Percentiles rank a stretch among this genome's conserved stretches.
Evolutionary conservation across 371 early-diverging fungal genomes (phyloP).

Genomic region (Mucor circinelloides): DNA sequence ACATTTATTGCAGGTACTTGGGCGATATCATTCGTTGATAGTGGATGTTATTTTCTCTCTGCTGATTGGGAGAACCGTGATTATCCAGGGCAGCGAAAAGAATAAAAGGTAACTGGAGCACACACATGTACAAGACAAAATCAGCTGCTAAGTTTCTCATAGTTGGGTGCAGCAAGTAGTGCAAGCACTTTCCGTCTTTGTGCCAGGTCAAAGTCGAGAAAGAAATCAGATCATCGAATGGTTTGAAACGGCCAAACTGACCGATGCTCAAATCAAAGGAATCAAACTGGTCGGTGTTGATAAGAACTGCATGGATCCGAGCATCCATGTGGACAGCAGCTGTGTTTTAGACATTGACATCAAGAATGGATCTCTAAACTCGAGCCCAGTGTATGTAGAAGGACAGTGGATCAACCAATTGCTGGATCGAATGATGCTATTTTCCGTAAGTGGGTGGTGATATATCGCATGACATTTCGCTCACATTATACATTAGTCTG

Average conservation of each 20-base stretch:
- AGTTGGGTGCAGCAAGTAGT: conserved; percentile 31
- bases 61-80: conserved; percentile 43
- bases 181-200: conserved; percentile 38
- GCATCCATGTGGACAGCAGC: conserved; percentile 39
- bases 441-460: conserved; percentile 27
- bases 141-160: too few relatives aligned
- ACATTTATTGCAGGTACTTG: conserved; percentile 9
- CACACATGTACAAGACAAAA: not conserved
- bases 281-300: conserved; percentile 42
- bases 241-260: conserved; percentile 28
- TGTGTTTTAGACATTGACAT: conserved; percentile 39
- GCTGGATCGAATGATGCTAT: conserved; percentile 25
- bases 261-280: conserved; percentile 25
- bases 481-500: conserved; percentile 11
- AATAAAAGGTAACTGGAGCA: conserved; percentile 11
- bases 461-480: not conserved
- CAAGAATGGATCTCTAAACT: conserved; percentile 30
- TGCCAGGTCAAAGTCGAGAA: conserved; percentile 33
- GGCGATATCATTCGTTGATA: conserved; percentile 22
- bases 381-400: conserved; percentile 49
- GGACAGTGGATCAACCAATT: conserved; percentile 50
- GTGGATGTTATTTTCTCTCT: conserved; percentile 44
- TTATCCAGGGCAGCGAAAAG: conserved; percentile 34
- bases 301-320: conserved; percentile 33
- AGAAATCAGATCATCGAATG: conserved; percentile 34